A percentile compares a stretch with the other conserved stretches of the same genome.
Evolutionary conservation across 2,329 filamentous ascomycete genomes (phyloP).

Genomic region (Ceratocystis harringtonii): DNA sequence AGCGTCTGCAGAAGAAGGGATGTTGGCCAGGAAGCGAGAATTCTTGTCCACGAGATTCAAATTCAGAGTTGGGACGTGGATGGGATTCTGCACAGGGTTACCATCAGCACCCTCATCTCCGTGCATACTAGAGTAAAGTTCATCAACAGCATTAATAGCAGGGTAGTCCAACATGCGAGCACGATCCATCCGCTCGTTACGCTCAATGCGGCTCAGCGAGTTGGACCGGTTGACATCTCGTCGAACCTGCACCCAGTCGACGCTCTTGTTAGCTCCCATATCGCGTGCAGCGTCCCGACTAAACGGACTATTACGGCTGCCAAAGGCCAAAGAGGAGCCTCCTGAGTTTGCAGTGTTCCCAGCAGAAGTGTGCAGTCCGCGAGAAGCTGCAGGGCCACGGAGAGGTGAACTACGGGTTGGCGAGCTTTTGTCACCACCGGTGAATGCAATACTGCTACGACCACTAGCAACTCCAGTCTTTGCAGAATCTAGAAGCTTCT

Average conservation of each 20-base stretch:
- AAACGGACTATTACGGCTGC: constrained; percentile 23
- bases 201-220: constrained; percentile 77
- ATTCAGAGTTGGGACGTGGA: constrained; percentile 67
- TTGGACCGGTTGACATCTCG: constrained; percentile 93
- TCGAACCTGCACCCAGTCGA: constrained; percentile 95
- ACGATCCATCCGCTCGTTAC: constrained; percentile 67
- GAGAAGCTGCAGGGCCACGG: constrained; percentile 24
- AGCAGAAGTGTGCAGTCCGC: constrained; percentile 9
- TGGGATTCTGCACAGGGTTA: constrained; percentile 63
- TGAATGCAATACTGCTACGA: constrained; percentile 65
- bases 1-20: constrained; percentile 70
- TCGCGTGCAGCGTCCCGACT: constrained; percentile 47
- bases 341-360: constrained; percentile 25
- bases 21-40: constrained; percentile 70
- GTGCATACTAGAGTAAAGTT: constrained; percentile 68
- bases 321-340: constrained; percentile 20
- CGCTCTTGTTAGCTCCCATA: constrained; percentile 45
- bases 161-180: constrained; percentile 92
- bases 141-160: constrained; percentile 76
- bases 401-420: constrained; percentile 20
- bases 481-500: constrained; percentile 84
- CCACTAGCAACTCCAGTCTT: constrained; percentile 88
- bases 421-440: constrained; percentile 23
- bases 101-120: constrained; percentile 85
- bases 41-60: constrained; percentile 88